Evolutionary conservation across 2,329 filamentous ascomycete genomes (phyloP).

Genomic region (Paecilomyces sp.): DNA sequence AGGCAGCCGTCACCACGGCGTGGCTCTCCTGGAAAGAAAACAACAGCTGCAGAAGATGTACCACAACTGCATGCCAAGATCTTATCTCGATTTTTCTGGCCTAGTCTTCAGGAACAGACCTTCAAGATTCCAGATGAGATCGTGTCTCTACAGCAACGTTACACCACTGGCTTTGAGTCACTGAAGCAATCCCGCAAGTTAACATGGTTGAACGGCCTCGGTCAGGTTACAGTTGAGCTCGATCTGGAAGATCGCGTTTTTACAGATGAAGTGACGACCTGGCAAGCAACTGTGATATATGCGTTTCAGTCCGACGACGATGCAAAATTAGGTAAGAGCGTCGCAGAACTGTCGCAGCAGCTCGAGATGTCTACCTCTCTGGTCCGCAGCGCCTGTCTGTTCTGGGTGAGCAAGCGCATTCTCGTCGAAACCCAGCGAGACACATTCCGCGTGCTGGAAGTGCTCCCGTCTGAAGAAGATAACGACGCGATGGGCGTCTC

Average conservation of each 20-base stretch:
- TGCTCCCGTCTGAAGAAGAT: constrained; percentile 32
- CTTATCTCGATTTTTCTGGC: constrained; percentile 90
- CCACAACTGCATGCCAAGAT: constrained; percentile 70
- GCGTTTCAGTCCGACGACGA: constrained; percentile 56
- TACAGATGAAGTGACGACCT: constrained; percentile 64
- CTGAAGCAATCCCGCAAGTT: constrained; percentile 81
- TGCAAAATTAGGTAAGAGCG: constrained; percentile 23
- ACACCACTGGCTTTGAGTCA: constrained; percentile 67
- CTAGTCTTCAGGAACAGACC: constrained; percentile 56
- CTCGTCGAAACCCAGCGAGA: constrained; percentile 40
- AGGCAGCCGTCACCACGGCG: constrained; percentile 16
- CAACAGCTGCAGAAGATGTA: constrained; percentile 24
- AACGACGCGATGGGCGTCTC: constrained; percentile 12
- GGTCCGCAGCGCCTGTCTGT: constrained; percentile 53
- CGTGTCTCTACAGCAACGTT: constrained; percentile 56
- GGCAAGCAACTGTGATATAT: constrained; percentile 81
- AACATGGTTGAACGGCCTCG: constrained; percentile 78
- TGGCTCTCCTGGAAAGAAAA: constrained; percentile 14
- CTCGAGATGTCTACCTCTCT: constrained; percentile 51
- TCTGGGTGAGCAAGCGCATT: constrained; percentile 56
- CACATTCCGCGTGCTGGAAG: constrained; percentile 52
- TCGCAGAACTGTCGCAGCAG: constrained; percentile 38
- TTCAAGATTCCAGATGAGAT: constrained; percentile 42
- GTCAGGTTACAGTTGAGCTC: constrained; percentile 71
- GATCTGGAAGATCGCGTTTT: constrained; percentile 75